Percentiles rank a stretch among this genome's conserved stretches.
These are phyloP conservation scores for Blumeria graminis DNA, from an alignment of 2,329 filamentous ascomycete genomes.

Conservation along the genomic window DNA sequence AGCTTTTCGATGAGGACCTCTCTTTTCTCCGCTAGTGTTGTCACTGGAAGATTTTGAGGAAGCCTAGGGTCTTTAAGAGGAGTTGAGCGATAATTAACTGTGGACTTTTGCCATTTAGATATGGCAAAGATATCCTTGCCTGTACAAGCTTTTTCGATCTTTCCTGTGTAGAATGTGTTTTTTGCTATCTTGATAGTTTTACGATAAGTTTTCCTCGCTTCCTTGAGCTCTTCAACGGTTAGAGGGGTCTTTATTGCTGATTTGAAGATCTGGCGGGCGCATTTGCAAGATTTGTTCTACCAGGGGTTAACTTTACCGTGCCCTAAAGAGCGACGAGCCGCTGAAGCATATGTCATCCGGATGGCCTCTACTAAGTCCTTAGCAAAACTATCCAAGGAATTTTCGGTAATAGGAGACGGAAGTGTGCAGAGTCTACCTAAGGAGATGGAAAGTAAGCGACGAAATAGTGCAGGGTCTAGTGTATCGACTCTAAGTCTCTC, in stretches of 20 bases:
- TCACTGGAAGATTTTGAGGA: not conserved
- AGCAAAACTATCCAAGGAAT: not conserved
- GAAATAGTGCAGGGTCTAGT: not conserved
- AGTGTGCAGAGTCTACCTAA: not conserved
- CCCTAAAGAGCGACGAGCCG: not conserved
- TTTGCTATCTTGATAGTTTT: not conserved
- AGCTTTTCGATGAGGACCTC: not conserved
- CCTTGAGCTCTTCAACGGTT: not conserved
- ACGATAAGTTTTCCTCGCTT: not conserved
- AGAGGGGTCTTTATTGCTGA: not conserved
- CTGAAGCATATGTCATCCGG: not conserved
- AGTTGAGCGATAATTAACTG: not conserved
- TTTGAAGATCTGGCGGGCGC: not conserved
- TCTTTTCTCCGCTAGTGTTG: not conserved
- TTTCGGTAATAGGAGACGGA: not conserved
- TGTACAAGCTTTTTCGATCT: not conserved
- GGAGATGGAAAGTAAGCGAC: not conserved
- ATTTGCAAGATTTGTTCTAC: not conserved
- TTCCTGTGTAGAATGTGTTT: not conserved
- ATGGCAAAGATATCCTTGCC: not conserved
- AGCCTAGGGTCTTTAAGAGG: not conserved
- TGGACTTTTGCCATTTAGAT: not conserved
- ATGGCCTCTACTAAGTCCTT: not conserved
- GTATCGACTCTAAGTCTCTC: not conserved
- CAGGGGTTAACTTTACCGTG: not conserved